A percentile compares a stretch with the other conserved stretches of the same genome.
phyloP scores from a whole-genome alignment of 345 rosid species.

The Lepidium africanum region DNA sequence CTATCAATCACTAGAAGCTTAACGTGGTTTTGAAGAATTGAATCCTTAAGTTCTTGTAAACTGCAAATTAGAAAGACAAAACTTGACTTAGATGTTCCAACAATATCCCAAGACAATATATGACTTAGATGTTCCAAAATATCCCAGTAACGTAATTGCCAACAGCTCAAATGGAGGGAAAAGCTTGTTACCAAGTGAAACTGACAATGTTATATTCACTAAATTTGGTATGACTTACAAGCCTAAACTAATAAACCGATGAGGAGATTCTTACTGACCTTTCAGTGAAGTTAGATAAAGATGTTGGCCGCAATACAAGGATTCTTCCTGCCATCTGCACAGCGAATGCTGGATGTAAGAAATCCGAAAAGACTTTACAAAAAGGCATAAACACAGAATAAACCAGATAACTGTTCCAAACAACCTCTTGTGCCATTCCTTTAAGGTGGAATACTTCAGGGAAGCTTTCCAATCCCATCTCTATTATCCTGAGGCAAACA shows the following conservation, averaged over 20 bases:
- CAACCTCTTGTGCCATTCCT: constrained; percentile 79
- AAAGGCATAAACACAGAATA: background rate
- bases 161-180: too few relatives aligned
- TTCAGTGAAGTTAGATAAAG: constrained; percentile 65
- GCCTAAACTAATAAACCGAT: background rate
- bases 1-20: constrained; percentile 81
- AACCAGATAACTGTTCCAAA: background rate
- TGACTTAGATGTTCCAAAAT: too few relatives aligned
- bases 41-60: constrained; percentile 69
- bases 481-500: constrained; percentile 52
- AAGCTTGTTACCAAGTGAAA: background rate
- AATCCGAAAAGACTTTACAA: background rate
- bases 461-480: constrained; percentile 70
- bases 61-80: constrained; percentile 26
- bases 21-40: constrained; percentile 62
- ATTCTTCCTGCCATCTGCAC: constrained; percentile 87
- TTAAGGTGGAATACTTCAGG: constrained; percentile 66
- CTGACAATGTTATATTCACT: background rate
- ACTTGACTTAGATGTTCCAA: background rate
- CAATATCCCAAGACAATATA: too few relatives aligned
- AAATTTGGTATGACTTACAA: background rate
- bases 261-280: constrained; percentile 35
- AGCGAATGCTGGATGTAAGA: background rate
- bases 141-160: too few relatives aligned
- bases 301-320: constrained; percentile 62